Percentiles rank a stretch among this genome's conserved stretches.
These are phyloP conservation scores for Chaetomium strumarium DNA, from an alignment of 2,329 filamentous ascomycete species.

Conservation along the genomic window DNA sequence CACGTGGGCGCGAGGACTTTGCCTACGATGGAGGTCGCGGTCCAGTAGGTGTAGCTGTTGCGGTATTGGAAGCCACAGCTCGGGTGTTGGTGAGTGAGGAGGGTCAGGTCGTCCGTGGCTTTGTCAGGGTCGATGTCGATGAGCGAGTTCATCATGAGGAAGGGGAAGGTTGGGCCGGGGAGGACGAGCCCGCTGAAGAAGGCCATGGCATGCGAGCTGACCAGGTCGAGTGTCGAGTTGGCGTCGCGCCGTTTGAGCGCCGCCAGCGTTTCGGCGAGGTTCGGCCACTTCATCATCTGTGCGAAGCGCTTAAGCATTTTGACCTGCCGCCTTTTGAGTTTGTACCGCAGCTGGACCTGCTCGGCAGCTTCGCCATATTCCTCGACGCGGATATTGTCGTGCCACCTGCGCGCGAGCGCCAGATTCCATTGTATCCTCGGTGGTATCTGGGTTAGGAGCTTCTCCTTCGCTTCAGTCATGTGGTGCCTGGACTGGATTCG, in stretches of 20 bases:
- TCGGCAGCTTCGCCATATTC: slow-evolving; percentile 49
- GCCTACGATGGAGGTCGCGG: slow-evolving; percentile 63
- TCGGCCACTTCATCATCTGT: slow-evolving; percentile 71
- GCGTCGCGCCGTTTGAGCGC: slow-evolving; percentile 55
- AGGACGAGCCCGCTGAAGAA: slow-evolving; percentile 71
- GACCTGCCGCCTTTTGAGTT: slow-evolving; percentile 60
- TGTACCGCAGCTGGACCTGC: slow-evolving; percentile 57
- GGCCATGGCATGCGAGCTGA: slow-evolving; percentile 67
- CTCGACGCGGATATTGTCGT: slow-evolving; percentile 62
- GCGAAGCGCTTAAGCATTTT: slow-evolving; percentile 65
- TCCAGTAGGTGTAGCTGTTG: slow-evolving; percentile 70
- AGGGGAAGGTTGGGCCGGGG: slow-evolving; percentile 63
- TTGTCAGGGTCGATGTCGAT: slow-evolving; percentile 68
- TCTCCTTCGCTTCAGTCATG: slow-evolving; percentile 57
- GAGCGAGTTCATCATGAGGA: slow-evolving; percentile 71
- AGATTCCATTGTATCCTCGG: slow-evolving; percentile 67
- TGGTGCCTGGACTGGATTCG: slow-evolving; percentile 61
- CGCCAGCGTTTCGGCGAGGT: slow-evolving; percentile 58
- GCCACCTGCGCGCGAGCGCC: slow-evolving; percentile 67
- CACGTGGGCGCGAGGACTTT: slow-evolving; percentile 71
- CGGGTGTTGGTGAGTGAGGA: slow-evolving; percentile 62
- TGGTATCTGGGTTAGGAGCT: slow-evolving; percentile 58
- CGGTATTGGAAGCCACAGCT: slow-evolving; percentile 72
- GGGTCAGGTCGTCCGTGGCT: slow-evolving; percentile 57
- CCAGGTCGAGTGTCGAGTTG: slow-evolving; percentile 51